Evolutionary conservation across 2,329 filamentous ascomycete species (phyloP).

Genomic region (Penicillium sp.): DNA sequence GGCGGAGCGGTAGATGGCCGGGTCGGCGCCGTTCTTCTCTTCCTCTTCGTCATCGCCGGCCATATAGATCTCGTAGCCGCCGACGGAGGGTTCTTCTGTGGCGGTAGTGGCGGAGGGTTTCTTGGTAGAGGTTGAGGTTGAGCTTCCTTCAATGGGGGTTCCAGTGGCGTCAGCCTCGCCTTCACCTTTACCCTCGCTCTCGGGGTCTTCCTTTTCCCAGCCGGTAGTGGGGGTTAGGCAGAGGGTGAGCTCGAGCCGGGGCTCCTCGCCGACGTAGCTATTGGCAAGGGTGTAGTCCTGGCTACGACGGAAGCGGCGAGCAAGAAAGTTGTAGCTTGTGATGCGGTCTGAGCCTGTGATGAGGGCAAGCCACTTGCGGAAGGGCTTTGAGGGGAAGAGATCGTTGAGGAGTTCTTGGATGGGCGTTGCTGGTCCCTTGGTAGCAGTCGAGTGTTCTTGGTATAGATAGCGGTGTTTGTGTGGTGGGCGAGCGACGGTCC

Average conservation of each 20-base stretch:
- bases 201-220: constrained; percentile 76
- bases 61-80: constrained; percentile 79
- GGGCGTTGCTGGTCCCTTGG: constrained; percentile 48
- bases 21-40: constrained; percentile 35
- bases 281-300: constrained; percentile 93
- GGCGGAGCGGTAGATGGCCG: constrained; percentile 79
- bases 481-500: constrained; percentile 82
- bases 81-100: constrained; percentile 46
- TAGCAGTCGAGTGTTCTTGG: constrained; percentile 57
- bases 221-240: constrained; percentile 82
- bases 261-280: constrained; percentile 71
- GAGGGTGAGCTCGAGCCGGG: constrained; percentile 84
- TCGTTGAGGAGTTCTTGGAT: constrained; percentile 80
- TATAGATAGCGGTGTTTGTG: constrained; percentile 96
- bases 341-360: constrained; percentile 73
- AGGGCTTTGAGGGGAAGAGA: constrained; percentile 81
- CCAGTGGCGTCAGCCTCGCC: constrained; percentile 50
- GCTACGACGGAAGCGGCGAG: constrained; percentile 83
- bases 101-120: not conserved
- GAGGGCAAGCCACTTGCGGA: constrained; percentile 86
- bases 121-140: not conserved
- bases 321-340: constrained; percentile 76
- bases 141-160: constrained; percentile 35
- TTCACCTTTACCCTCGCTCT: constrained; percentile 56
- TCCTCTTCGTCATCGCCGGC: constrained; percentile 69